These are phyloP conservation scores for Fusarium virguliforme DNA, from an alignment of 2,329 filamentous ascomycete species.

Conservation along the genomic window DNA sequence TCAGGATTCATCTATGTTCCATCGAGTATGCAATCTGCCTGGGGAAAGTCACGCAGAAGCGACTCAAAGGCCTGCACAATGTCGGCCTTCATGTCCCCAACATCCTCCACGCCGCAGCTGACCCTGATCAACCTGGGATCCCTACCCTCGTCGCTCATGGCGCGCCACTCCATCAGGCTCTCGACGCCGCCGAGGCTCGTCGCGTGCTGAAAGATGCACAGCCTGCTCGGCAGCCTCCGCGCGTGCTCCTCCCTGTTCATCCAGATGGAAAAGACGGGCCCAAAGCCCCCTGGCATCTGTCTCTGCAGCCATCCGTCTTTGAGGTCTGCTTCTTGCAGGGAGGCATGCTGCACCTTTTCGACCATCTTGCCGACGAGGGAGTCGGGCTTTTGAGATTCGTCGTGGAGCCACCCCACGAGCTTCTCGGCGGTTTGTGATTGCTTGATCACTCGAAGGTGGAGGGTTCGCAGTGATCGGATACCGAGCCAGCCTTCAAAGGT, in stretches of 20 bases:
- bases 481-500: slow-evolving; percentile 92
- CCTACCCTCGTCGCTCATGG: not conserved
- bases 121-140: not conserved
- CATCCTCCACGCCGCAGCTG: slow-evolving; percentile 5
- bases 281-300: not conserved
- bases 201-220: not conserved
- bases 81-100: not conserved
- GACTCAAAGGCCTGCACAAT: not conserved
- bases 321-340: not conserved
- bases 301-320: not conserved
- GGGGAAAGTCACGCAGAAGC: not conserved
- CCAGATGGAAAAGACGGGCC: not conserved
- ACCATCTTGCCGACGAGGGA: not conserved
- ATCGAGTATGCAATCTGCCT: not conserved
- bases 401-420: not conserved
- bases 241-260: not conserved
- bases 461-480: not conserved
- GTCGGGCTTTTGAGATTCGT: not conserved
- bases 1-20: not conserved
- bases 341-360: slow-evolving; percentile 4
- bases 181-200: slow-evolving; percentile 1
- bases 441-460: not conserved
- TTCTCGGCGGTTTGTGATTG: slow-evolving; percentile 1
- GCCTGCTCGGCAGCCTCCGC: not conserved
- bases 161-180: not conserved